Base-by-base conservation (phyloP, 345 rosid genomes). In the Salix koriyanagi region DNA sequence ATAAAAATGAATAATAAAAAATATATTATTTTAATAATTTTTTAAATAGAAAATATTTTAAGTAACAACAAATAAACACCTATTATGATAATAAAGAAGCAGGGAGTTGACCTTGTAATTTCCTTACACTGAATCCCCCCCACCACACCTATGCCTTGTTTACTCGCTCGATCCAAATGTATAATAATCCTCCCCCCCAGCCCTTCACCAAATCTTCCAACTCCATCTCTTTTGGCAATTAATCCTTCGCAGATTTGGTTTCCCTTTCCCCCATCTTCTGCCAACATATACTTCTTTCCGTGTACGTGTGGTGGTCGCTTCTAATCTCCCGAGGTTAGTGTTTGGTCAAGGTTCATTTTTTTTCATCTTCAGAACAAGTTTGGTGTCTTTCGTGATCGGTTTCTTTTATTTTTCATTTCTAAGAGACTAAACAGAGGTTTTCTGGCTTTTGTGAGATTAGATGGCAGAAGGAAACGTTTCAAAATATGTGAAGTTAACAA, bases 381-480 rank as follows among this genome's bases (percentile, higher is more conserved):
- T 23, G 28, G 26, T 23, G 4, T 58, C 25, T 58, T 58, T 23
- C 28, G 10, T 23, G 62, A 9, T 23, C 14, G 14, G 62, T 10
- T 9, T 58, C 64, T 58, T 58, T 58, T 23, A 23, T 9, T 56
- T 58, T 58, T 28, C 64, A 0, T 58, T 58, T 58, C 26, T 58
- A 28, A 58, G 64, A 58, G 15, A 12, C 28, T 58, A 10, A n/a
- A 23, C 64, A 9, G 64, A 58, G 61, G 64, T 10, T 58, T 71
- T 19, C 30, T 26, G 76, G 26, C 41, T 34, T 69, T 12, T 77
- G 75, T 19, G 70, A 62, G 79, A 76, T 76, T 75, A 85, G 85
- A 94, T 92, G 99, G 91, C 97, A 69, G 99, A 90, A 16, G 96
- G 89, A 64, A 86, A 86, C 56, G 86, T 82, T n/a, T 91, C 97